Evolutionary conservation across 768 basidiomycete genomes (phyloP).

Genomic region (Mycena sanguinolenta): DNA sequence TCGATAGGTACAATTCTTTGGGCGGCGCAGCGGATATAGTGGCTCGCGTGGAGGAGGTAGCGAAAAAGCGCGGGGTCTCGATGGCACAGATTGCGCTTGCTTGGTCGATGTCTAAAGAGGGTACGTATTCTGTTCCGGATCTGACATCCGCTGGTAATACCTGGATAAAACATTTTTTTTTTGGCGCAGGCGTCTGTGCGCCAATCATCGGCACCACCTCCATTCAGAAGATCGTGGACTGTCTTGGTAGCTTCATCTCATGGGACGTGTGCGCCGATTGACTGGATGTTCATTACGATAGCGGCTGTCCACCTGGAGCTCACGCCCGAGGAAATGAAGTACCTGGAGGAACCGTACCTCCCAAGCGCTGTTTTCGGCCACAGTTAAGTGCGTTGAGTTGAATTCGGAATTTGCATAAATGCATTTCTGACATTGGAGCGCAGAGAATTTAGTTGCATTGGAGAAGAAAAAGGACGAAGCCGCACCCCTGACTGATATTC

Average conservation of each 20-base stretch:
- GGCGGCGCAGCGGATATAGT: neutral
- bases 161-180: no score
- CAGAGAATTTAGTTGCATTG: no score
- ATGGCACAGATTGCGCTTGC: conserved; percentile 73
- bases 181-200: conserved; percentile 60
- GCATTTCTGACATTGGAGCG: no score
- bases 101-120: conserved; percentile 60
- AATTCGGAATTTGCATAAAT: no score
- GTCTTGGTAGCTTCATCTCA: conserved; percentile 53
- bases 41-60: conserved; percentile 60
- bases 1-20: conserved; percentile 15
- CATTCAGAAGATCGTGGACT: conserved; percentile 62
- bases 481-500: no score
- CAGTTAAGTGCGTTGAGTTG: neutral
- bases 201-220: conserved; percentile 71
- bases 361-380: conserved; percentile 4
- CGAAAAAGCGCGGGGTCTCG: conserved; percentile 60
- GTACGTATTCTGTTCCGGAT: conserved; percentile 36
- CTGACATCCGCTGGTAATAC: no score
- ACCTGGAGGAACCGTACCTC: conserved; percentile 11
- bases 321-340: conserved; percentile 5
- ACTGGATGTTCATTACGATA: no score
- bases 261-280: no score
- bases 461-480: no score
- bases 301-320: neutral